phyloP scores from a whole-genome alignment of 2,329 filamentous ascomycete species.

The Apiospora pterosperma region DNA sequence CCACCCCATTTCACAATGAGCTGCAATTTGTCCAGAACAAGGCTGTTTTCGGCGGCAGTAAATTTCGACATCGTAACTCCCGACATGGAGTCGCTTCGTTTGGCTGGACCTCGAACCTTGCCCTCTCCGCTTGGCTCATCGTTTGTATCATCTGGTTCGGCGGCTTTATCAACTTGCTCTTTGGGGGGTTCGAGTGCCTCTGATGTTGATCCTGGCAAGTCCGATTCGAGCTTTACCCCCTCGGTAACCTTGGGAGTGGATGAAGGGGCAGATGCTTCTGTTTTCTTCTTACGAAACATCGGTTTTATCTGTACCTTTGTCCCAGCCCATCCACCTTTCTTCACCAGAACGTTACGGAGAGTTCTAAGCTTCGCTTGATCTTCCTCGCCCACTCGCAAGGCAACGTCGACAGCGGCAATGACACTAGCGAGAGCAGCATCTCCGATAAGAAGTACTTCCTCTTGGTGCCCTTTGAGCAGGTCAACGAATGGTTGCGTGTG shows the following conservation, averaged over 20 bases:
- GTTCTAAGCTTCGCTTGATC: slow-evolving; percentile 83
- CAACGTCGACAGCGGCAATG: slow-evolving; percentile 79
- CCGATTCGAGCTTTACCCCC: slow-evolving; percentile 26
- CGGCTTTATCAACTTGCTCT: slow-evolving; percentile 9
- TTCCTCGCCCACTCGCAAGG: slow-evolving; percentile 75
- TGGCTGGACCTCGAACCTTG: slow-evolving; percentile 36
- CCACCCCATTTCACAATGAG: slow-evolving; percentile 99
- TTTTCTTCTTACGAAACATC: slow-evolving; percentile 90
- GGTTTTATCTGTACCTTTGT: slow-evolving; percentile 99
- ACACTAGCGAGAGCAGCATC: slow-evolving; percentile 88
- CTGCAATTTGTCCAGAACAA: slow-evolving; percentile 93
- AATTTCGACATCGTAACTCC: slow-evolving; percentile 91
- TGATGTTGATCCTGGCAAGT: slow-evolving; percentile 22
- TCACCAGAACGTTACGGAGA: slow-evolving; percentile 80
- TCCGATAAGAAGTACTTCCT: slow-evolving; percentile 91
- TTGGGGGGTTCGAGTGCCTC: slow-evolving; percentile 17
- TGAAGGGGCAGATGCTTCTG: slow-evolving; percentile 47
- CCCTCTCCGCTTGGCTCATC: slow-evolving; percentile 19
- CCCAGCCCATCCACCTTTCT: slow-evolving; percentile 90
- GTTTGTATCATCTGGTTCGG: slow-evolving; percentile 12
- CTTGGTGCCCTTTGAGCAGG: slow-evolving; percentile 88
- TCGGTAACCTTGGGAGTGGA: slow-evolving; percentile 30
- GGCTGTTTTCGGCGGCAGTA: slow-evolving; percentile 86
- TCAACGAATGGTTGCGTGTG: slow-evolving; percentile 96
- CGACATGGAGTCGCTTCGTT: slow-evolving; percentile 76